Evolutionary conservation across 257 asterid genomes (phyloP), one percentile per base, ranked within the genome.

Genomic region (Prunella vulgaris): DNA sequence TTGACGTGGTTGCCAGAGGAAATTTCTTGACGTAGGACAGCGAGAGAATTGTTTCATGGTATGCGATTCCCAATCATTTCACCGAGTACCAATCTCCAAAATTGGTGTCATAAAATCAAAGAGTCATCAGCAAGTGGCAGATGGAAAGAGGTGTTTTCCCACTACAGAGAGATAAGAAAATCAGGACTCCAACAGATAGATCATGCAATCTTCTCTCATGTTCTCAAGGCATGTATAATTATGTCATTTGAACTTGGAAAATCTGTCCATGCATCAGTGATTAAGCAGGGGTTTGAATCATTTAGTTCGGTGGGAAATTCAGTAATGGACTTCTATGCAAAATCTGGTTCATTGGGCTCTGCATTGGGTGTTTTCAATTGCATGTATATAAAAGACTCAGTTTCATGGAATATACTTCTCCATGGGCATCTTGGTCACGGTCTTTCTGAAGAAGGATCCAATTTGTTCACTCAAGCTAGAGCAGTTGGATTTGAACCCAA

Each of bases 351-450:
- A 25, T 78, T 85, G 68, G 52, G 37, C 75, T 85, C 84, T 73
- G 80, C 97, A 5, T 12, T 66, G 53, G 35, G 65, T 59, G 79
- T 75, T 78, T 90, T 92, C 75, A 51, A 79, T 46, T 64, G 79
- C 84, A 78, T 83, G 87, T 51, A 17, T 65, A 35, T 56, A 8
- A 80, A 73, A 72, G 98, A 89, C 73, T 86, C 95, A 5, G 90
- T 92, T 73, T 86, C 98, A 2, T 89, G 98, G 98, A 92, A 92
- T 82, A 87, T 85, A 66, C 76, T 89, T 72, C 82, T 92, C 77
- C 88, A 81, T 25, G 92, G 81, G 28, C 74, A 84, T 82, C 78
- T 86, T 56, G 54, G 73, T 70, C 85, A 70, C 42, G 86, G 78
- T 57, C 79, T 70, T 72, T 57, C 75, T 70, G 76, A 70, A 68